A percentile compares a stretch with the other conserved stretches of the same genome.
These are phyloP conservation scores for Pulveroboletus sp. DNA, from an alignment of 768 basidiomycete genomes.

Conservation along the genomic window DNA sequence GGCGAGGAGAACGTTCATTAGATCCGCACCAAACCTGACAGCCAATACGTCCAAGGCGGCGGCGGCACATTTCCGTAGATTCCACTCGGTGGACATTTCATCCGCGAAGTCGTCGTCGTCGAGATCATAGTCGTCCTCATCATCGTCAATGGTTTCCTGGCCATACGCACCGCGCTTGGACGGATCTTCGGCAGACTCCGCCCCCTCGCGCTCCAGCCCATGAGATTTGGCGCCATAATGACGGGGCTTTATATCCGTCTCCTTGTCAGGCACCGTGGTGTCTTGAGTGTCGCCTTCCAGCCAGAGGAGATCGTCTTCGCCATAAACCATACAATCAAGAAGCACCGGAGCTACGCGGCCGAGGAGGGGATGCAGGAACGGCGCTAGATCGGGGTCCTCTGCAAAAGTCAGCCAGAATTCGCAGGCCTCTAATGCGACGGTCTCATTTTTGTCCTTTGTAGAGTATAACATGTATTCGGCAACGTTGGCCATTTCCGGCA, in stretches of 20 bases:
- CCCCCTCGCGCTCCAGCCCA: conserved; percentile 70
- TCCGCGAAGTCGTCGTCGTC: conserved; percentile 90
- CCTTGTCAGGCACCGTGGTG: conserved; percentile 88
- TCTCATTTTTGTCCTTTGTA: conserved; percentile 96
- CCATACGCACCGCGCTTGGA: conserved; percentile 64
- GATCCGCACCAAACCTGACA: conserved; percentile 86
- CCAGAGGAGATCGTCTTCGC: conserved; percentile 94
- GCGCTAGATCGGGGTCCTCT: conserved; percentile 85
- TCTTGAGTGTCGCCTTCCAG: conserved; percentile 91
- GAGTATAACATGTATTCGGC: conserved; percentile 99
- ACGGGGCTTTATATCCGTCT: conserved; percentile 93
- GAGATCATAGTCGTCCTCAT: conserved; percentile 84
- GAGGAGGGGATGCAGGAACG: conserved; percentile 81
- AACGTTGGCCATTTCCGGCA: conserved; percentile 93
- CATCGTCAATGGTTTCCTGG: conserved; percentile 78
- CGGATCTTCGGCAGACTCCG: conserved; percentile 36
- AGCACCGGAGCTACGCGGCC: conserved; percentile 92
- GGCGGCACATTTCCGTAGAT: conserved; percentile 95
- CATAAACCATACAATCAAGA: conserved; percentile 97
- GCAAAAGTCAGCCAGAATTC: conserved; percentile 99
- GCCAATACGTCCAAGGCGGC: conserved; percentile 97
- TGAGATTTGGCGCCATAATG: conserved; percentile 88
- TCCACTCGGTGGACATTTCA: conserved; percentile 98
- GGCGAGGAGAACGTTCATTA: conserved; percentile 84
- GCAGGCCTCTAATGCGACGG: conserved; percentile 95